A percentile compares a stretch with the other conserved stretches of the same genome.
Evolutionary conservation across 305 asterid species (phyloP).

Genomic region (Fraxinus dipetala): DNA sequence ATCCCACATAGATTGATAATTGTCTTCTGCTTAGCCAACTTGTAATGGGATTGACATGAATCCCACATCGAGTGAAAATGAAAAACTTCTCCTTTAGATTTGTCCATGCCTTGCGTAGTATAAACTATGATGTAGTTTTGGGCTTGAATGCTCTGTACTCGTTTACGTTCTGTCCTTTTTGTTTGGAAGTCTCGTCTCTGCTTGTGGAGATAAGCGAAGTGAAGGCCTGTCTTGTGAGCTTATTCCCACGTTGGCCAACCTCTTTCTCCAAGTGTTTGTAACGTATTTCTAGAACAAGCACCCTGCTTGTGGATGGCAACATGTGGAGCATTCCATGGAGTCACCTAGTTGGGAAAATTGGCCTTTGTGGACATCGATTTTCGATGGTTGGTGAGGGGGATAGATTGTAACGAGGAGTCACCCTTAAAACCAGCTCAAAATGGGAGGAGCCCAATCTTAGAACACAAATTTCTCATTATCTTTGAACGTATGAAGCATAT

Average conservation of each 20-base stretch:
- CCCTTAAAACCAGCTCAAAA: background rate
- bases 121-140: background rate
- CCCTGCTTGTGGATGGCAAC: background rate
- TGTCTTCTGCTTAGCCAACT: background rate
- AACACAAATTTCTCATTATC: too few species aligned
- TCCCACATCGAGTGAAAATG: background rate
- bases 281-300: background rate
- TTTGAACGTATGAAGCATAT: too few species aligned
- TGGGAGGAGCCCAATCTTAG: background rate
- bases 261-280: background rate
- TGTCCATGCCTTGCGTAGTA: background rate
- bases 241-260: too few species aligned
- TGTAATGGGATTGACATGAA: background rate
- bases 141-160: background rate
- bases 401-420: background rate
- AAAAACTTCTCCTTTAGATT: background rate
- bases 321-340: background rate
- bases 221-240: background rate
- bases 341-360: background rate
- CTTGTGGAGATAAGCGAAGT: background rate
- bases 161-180: background rate
- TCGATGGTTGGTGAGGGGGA: background rate
- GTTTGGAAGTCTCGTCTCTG: background rate
- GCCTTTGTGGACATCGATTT: background rate
- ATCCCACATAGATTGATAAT: background rate